Percentiles rank a stretch among this genome's conserved stretches.
Evolutionary conservation across 2,329 filamentous ascomycete genomes (phyloP).

Genomic region (Penicillium sp.): DNA sequence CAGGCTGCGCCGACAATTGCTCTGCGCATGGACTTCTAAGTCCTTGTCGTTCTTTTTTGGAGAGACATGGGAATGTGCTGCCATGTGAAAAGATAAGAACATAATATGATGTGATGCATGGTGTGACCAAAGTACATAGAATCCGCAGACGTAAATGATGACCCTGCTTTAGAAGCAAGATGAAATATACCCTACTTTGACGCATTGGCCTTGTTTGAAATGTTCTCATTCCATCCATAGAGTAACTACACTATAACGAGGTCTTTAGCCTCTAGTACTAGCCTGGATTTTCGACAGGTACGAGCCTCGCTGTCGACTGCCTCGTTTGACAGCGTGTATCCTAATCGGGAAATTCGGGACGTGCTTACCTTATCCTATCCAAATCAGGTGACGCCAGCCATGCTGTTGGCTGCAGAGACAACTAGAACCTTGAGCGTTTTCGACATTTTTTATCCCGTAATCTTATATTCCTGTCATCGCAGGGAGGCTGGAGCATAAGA

Average conservation of each 20-base stretch:
- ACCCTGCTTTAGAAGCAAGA: neutral
- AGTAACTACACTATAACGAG: too few relatives aligned
- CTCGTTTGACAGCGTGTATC: neutral
- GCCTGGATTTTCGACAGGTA: neutral
- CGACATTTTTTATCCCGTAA: neutral
- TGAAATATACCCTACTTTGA: neutral
- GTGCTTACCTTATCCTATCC: slow-evolving; percentile 23
- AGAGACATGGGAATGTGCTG: neutral
- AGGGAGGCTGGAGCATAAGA: neutral
- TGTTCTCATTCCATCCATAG: neutral
- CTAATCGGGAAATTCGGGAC: slow-evolving; percentile 9
- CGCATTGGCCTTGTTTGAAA: neutral
- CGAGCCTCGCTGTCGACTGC: neutral
- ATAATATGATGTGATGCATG: slow-evolving; percentile 16
- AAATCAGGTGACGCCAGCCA: slow-evolving; percentile 20
- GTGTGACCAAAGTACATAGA: slow-evolving; percentile 8
- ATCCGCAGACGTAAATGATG: neutral
- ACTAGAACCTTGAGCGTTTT: neutral
- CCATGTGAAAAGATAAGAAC: neutral
- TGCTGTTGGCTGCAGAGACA: neutral
- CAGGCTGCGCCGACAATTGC: slow-evolving; percentile 76
- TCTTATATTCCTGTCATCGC: neutral
- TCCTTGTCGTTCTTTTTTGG: neutral
- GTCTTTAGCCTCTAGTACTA: too few relatives aligned
- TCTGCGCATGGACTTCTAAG: slow-evolving; percentile 87